phyloP scores from a whole-genome alignment of 164 flowering plant genomes.

The Macadamia integrifolia region DNA sequence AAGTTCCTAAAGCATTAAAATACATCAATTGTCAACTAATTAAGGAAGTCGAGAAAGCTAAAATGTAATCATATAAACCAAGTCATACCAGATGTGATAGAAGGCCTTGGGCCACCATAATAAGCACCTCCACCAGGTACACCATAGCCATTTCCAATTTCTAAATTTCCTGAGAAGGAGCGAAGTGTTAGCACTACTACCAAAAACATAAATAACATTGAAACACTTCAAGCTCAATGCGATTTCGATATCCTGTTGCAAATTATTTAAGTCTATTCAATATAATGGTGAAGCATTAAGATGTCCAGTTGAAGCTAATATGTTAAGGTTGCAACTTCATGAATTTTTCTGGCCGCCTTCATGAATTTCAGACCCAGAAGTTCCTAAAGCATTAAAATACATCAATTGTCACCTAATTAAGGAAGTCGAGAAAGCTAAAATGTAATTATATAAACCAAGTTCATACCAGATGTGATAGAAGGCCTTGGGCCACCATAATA shows the following conservation, averaged over 20 bases:
- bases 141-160: conserved; percentile 98
- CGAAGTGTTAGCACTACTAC: neutral
- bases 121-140: conserved; percentile 97
- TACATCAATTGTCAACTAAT: neutral
- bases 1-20: conserved; percentile 20
- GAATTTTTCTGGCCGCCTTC: conserved; percentile 18
- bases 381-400: conserved; percentile 19
- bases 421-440: neutral
- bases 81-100: conserved; percentile 24
- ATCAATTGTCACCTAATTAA: neutral
- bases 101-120: conserved; percentile 35
- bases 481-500: conserved; percentile 41
- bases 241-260: no score
- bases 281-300: no score
- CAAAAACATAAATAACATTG: neutral
- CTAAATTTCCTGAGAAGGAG: conserved; percentile 46
- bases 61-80: neutral
- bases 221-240: neutral
- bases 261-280: no score
- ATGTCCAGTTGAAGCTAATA: no score
- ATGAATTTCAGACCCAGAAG: conserved; percentile 17
- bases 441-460: neutral
- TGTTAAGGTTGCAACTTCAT: no score
- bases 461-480: conserved; percentile 21
- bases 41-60: neutral